phyloP scores from a whole-genome alignment of 768 basidiomycete species.

The Agaricus sinodeliciosus region DNA sequence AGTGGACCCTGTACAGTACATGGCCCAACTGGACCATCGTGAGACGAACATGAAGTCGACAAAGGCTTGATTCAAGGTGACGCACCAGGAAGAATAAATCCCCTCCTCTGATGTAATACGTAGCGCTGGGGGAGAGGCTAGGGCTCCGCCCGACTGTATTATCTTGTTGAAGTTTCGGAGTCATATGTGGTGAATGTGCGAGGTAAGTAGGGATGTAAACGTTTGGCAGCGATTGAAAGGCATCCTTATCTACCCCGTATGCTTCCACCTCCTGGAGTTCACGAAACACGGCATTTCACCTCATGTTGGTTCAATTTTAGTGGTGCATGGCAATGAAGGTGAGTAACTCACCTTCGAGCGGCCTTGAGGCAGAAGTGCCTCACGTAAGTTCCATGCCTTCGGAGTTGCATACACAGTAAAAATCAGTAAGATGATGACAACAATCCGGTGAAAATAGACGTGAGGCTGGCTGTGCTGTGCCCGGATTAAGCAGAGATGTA shows the following conservation, averaged over 20 bases:
- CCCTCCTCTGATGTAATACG: slow-evolving; percentile 1
- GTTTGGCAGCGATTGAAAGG: background rate
- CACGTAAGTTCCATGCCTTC: background rate
- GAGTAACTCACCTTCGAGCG: background rate
- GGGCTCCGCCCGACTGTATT: background rate
- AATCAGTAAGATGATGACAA: too few relatives aligned
- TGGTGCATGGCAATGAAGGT: background rate
- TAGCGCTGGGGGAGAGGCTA: background rate
- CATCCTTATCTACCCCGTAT: background rate
- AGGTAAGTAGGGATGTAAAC: background rate
- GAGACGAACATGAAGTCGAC: background rate
- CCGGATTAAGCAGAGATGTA: background rate
- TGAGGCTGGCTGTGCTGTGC: too few relatives aligned
- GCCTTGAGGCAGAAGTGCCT: background rate
- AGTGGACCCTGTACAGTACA: slow-evolving; percentile 12
- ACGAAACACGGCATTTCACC: background rate
- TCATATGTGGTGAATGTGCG: background rate
- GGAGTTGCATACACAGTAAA: too few relatives aligned
- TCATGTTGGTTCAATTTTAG: background rate
- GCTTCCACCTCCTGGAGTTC: background rate
- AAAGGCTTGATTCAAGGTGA: background rate
- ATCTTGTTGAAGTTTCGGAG: background rate
- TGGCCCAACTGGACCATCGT: background rate
- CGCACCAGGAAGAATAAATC: background rate
- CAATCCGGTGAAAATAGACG: too few relatives aligned